Base-by-base conservation (phyloP, 495 filamentous ascomycete genomes). In the Aspergillus conjunctus region DNA sequence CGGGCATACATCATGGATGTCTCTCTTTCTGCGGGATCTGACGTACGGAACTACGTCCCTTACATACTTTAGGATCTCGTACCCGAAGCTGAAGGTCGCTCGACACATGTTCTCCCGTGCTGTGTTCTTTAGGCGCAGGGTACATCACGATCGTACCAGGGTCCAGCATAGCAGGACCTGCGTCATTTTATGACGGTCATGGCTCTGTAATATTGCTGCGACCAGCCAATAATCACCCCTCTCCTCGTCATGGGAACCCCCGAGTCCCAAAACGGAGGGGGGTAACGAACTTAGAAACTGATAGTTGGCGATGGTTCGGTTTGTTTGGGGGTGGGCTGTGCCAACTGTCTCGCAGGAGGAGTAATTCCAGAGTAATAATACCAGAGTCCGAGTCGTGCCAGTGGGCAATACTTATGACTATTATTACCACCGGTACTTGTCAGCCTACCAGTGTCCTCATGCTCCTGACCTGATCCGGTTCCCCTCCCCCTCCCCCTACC, bases 381-480 rank as follows among this genome's bases (percentile, higher is more conserved):
- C 51, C 46, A 14, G 26, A 53, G 51, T 53, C 51, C 30, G 31
- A 41, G 26, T 59, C 21, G 49, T 53, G 57, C 26, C 26, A 26
- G 26, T 26, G 45, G 48, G 43, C 50, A 51, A 26, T 63, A 39
- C 44, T 48, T 5, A 26, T 26, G 2, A 26, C 26, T 26, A 26
- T 2, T 26, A 26, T 26, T 26, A 26, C 34, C 31, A 48, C 14
- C 31, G 37, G 31, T 45, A 21, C 46, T 57, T 53, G 60, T 63
- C 60, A 63, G 57, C 58, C 55, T 48, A 60, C 59, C 60, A 17
- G 60, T 63, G 61, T 67, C 65, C 62, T 60, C 54, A 63, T 57
- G 56, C 67, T 70, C 65, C 63, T 66, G 63, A 67, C 68, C 65
- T 64, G 62, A 59, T 55, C 54, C 53, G 61, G 32, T 63, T 63